Percentiles rank a stretch among this genome's conserved stretches.
phyloP scores from a whole-genome alignment of 2,329 filamentous ascomycete species.

The Aspergillus unguis region DNA sequence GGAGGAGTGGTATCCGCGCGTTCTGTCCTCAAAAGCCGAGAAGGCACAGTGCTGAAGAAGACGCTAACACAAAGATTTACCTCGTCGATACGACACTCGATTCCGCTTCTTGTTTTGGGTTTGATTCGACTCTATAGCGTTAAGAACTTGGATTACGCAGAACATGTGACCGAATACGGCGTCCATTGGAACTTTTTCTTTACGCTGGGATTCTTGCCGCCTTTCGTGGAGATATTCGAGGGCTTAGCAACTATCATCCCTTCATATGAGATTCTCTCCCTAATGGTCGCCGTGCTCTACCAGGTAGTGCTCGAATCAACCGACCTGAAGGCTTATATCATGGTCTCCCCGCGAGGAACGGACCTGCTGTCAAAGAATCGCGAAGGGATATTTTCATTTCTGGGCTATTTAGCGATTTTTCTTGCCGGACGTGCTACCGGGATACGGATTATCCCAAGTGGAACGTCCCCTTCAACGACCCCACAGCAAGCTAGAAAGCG shows the following conservation, averaged over 20 bases:
- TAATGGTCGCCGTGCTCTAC: conserved; percentile 67
- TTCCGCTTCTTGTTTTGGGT: conserved; percentile 78
- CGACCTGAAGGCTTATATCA: conserved; percentile 73
- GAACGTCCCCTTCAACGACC: conserved; percentile 44
- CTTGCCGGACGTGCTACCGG: conserved; percentile 82
- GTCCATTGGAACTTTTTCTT: conserved; percentile 99
- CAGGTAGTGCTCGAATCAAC: conserved; percentile 74
- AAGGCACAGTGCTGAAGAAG: conserved; percentile 42
- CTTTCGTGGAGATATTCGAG: conserved; percentile 82
- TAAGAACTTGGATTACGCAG: conserved; percentile 92
- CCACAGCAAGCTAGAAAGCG: conserved; percentile 48
- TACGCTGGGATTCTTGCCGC: conserved; percentile 81
- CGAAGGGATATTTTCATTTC: conserved; percentile 92
- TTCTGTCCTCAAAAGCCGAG: conserved; percentile 67
- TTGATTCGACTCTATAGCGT: conserved; percentile 79
- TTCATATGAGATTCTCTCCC: conserved; percentile 71
- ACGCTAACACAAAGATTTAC: conserved; percentile 57
- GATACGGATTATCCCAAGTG: conserved; percentile 70
- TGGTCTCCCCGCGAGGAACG: conserved; percentile 70
- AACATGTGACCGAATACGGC: conserved; percentile 95
- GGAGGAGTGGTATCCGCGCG: conserved; percentile 87
- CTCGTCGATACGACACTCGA: conserved; percentile 70
- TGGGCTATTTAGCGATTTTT: conserved; percentile 93
- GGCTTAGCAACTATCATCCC: conserved; percentile 66
- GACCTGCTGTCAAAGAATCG: conserved; percentile 84